Evolutionary conservation across 345 rosid species (phyloP), one percentile per base, ranked within the genome.

Genomic region (Bruguiera parviflora): DNA sequence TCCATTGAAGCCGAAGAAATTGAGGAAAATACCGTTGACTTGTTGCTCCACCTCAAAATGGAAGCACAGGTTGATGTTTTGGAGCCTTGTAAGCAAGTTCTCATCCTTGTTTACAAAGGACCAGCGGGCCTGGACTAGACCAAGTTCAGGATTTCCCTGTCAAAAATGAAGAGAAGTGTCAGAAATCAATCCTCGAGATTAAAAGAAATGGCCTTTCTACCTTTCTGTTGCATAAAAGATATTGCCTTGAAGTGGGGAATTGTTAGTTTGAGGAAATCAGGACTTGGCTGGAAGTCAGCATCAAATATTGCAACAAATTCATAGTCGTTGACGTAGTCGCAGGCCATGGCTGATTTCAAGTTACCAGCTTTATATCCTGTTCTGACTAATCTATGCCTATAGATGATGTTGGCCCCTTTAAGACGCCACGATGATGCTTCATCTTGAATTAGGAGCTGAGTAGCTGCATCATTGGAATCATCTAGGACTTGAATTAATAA

Each of bases 41-140:
- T 92, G 92, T 68, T 92, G 96, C 73, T 92, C 98, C 64, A 92
- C 98, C 81, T 92, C 98, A 53, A 92, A 92, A 76, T 92, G 98
- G 80, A 92, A 92, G 75, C 95, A 88, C 29, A 92, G 68, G 66
- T 92, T 90, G 67, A 92, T 79, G 86, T 92, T 92, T 70, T 92
- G 98, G 16, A 92, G 89, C 75, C 98, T 90, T 0, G 96, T 88
- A 1, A 90, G 89, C 52, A 92, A 73, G 79, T 92, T 92, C 78
- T 92, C 96, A n/a, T 92, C 97, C 80, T 87, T 89, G 88, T 92
- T 92, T 57, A 90, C 90, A 5, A 90, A 92, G 0, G 97, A 83
- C 97, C 96, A 92, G 3, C 98, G 89, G 58, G 97, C 92, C 72
- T 92, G 98, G 62, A 92, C 96, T 11, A 92, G 71, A 10, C 92